Conservation (phyloP, 257 asterid species). For the Cruciata laevipes region DNA sequence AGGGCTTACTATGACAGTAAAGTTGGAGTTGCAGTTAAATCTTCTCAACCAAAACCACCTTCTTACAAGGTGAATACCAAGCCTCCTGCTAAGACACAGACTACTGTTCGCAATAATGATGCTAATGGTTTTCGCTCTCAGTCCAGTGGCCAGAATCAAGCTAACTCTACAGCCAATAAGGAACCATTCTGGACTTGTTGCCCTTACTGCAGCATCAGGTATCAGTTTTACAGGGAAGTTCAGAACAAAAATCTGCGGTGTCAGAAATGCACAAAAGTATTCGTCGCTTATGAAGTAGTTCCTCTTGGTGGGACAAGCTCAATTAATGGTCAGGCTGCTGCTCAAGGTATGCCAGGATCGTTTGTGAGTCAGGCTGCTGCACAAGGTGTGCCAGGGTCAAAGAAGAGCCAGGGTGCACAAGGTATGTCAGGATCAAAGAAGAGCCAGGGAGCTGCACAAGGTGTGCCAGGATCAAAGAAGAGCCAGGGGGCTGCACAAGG, state of each 20-base stretch:
- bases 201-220: slow-evolving; percentile 43
- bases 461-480: slow-evolving; percentile 24
- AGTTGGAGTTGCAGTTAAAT: slow-evolving; percentile 26
- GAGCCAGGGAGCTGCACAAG: slow-evolving; percentile 35
- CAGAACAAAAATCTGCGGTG: slow-evolving; percentile 37
- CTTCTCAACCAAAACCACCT: slow-evolving; percentile 35
- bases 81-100: slow-evolving; percentile 29
- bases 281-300: slow-evolving; percentile 34
- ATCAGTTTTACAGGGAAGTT: slow-evolving; percentile 29
- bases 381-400: slow-evolving; percentile 10
- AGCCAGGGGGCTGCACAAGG: slow-evolving; percentile 19
- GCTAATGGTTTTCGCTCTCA: slow-evolving; percentile 30
- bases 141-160: slow-evolving; percentile 28
- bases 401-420: slow-evolving; percentile 28
- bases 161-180: slow-evolving; percentile 25
- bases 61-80: slow-evolving; percentile 30
- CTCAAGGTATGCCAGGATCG: slow-evolving; percentile 32
- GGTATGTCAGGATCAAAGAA: slow-evolving; percentile 27
- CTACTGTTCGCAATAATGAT: slow-evolving; percentile 22
- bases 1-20: slow-evolving; percentile 49
- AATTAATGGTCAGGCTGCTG: slow-evolving; percentile 28
- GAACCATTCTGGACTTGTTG: slow-evolving; percentile 52
- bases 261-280: slow-evolving; percentile 35
- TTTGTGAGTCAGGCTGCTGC: slow-evolving; percentile 22
- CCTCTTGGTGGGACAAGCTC: slow-evolving; percentile 30